A percentile compares a stretch with the other conserved stretches of the same genome.
Evolutionary conservation across 2,329 filamentous ascomycete species (phyloP).

Genomic region (Escovopsis sp.): DNA sequence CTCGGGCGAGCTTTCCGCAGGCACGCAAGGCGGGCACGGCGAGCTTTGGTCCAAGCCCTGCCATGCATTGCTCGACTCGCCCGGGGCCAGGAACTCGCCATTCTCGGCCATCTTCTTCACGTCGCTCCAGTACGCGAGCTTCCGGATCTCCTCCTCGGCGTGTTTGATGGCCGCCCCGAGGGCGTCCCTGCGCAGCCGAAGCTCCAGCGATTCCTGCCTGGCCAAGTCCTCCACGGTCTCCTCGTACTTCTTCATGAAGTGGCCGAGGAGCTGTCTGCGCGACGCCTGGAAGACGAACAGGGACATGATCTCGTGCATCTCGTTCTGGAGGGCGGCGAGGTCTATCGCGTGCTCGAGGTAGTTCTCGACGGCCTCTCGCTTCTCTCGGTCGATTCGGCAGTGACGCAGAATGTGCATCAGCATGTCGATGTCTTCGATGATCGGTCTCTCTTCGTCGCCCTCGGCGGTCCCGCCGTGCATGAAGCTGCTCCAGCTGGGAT

Average conservation of each 20-base stretch:
- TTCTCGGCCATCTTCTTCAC: conserved; percentile 51
- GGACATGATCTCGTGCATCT: conserved; percentile 76
- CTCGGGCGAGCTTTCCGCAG: no score
- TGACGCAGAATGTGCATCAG: conserved; percentile 54
- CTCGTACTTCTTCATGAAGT: conserved; percentile 45
- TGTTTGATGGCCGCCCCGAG: conserved; percentile 61
- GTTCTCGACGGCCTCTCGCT: conserved; percentile 65
- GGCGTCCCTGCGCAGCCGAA: conserved; percentile 41
- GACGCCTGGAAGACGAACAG: conserved; percentile 84
- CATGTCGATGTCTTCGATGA: conserved; percentile 48
- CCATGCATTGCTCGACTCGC: conserved; percentile 27
- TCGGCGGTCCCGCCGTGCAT: conserved; percentile 24
- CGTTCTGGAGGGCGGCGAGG: conserved; percentile 55
- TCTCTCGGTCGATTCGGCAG: conserved; percentile 78
- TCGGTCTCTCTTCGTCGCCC: conserved; percentile 38
- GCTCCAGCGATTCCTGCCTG: conserved; percentile 20
- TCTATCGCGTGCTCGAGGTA: conserved; percentile 74
- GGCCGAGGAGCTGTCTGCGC: conserved; percentile 57
- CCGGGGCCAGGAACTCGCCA: conserved; percentile 25
- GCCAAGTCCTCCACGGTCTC: conserved; percentile 25
- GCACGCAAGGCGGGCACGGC: conserved; percentile 21
- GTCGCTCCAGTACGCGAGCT: conserved; percentile 79
- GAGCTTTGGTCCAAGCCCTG: conserved; percentile 40
- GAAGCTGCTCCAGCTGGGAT: conserved; percentile 23
- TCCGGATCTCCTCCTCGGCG: conserved; percentile 66